Conservation (phyloP, 1,284 basidiomycete genomes). For the Rhizoctonia solani region DNA sequence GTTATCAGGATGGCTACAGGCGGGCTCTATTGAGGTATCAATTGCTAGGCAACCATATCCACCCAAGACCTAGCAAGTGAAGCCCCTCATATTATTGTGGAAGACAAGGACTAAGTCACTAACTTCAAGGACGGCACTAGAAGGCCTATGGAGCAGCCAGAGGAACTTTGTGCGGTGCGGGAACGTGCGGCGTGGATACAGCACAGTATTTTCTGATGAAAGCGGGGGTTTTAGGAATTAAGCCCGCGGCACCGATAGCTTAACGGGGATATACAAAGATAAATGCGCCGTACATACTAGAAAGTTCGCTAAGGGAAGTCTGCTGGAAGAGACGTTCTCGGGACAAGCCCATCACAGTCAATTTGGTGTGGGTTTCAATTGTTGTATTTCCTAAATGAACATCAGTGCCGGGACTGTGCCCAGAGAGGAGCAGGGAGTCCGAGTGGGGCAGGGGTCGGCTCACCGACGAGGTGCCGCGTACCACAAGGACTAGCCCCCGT, state of each 20-base stretch:
- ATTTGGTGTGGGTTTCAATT: not conserved
- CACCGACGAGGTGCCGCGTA: constrained; percentile 15
- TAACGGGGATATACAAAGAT: no score
- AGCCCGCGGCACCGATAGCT: no score
- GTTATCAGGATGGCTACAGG: no score
- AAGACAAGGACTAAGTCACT: not conserved
- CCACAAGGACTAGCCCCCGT: constrained; percentile 5
- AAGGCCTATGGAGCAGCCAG: no score
- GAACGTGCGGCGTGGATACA: no score
- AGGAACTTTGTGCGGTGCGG: no score
- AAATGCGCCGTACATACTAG: no score
- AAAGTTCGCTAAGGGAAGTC: not conserved
- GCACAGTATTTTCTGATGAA: no score
- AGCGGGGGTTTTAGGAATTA: no score
- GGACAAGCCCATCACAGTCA: not conserved
- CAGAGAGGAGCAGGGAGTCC: not conserved
- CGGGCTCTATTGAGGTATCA: not conserved
- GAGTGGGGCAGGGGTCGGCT: not conserved
- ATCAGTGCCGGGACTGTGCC: not conserved
- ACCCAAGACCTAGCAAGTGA: not conserved
- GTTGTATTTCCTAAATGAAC: constrained; percentile 17
- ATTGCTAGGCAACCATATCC: constrained; percentile 1
- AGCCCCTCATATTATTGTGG: not conserved
- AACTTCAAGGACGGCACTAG: constrained; percentile 1
- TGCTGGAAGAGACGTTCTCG: not conserved